Percentiles rank a stretch among this genome's conserved stretches.
phyloP scores from a whole-genome alignment of 106 monocot species.

The Xerophyta viscosa region DNA sequence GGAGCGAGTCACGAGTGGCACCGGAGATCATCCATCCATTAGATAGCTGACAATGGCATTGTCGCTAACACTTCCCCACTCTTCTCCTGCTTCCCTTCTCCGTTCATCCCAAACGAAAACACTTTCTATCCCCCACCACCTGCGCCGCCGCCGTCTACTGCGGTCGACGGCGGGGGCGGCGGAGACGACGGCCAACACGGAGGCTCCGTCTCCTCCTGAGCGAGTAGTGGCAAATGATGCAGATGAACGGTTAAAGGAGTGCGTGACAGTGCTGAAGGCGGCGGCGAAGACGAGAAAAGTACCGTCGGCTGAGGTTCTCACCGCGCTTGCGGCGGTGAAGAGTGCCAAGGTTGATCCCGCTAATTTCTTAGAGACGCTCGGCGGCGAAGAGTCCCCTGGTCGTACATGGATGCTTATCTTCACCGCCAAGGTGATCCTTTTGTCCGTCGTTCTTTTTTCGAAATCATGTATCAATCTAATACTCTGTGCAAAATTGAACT shows the following conservation, averaged over 20 bases:
- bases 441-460: background rate
- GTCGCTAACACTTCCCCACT: background rate
- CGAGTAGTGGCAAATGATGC: background rate
- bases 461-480: too few relatives aligned
- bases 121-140: slow-evolving; percentile 1
- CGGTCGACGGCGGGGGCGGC: slow-evolving; percentile 13
- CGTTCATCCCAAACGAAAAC: slow-evolving; percentile 1
- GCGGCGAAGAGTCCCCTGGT: slow-evolving; percentile 75
- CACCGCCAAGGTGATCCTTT: slow-evolving; percentile 58
- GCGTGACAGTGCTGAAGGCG: slow-evolving; percentile 53
- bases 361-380: slow-evolving; percentile 70
- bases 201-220: background rate
- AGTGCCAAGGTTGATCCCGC: slow-evolving; percentile 45
- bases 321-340: slow-evolving; percentile 60
- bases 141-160: background rate
- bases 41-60: slow-evolving; percentile 4
- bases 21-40: too few relatives aligned
- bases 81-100: background rate
- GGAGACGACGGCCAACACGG: slow-evolving; percentile 9
- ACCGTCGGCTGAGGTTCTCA: slow-evolving; percentile 49
- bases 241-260: slow-evolving; percentile 24
- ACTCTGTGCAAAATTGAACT: too few relatives aligned
- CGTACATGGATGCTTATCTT: slow-evolving; percentile 98
- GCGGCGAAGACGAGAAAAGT: slow-evolving; percentile 73
- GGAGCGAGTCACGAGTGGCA: too few relatives aligned